Conservation (phyloP, 768 basidiomycete species). For the Mycena polygramma region DNA sequence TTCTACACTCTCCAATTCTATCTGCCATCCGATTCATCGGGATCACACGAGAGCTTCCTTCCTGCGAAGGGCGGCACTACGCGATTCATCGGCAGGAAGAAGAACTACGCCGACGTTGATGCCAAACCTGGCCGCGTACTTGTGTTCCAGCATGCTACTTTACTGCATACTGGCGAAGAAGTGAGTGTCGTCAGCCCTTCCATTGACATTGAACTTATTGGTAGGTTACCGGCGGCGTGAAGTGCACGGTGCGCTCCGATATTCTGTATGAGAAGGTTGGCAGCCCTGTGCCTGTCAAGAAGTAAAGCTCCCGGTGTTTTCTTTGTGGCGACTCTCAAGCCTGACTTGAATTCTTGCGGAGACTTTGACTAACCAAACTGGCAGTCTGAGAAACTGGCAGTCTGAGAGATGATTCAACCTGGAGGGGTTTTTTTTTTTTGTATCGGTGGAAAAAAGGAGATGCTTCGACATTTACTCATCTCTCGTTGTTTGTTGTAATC, state of each 20-base stretch:
- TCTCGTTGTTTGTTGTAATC: no score
- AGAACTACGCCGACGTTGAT: conserved; percentile 29
- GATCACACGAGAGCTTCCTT: conserved; percentile 28
- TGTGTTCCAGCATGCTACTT: conserved; percentile 28
- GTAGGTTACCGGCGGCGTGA: conserved; percentile 27
- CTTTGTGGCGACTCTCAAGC: no score
- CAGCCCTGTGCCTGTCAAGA: neutral
- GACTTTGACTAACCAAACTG: no score
- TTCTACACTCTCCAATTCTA: conserved; percentile 37
- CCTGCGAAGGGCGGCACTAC: conserved; percentile 32
- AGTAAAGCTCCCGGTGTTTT: no score
- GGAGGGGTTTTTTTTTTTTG: no score
- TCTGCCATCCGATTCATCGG: conserved; percentile 30
- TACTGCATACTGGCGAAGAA: conserved; percentile 34
- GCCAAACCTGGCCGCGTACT: conserved; percentile 31
- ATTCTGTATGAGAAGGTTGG: conserved; percentile 32
- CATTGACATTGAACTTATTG: neutral
- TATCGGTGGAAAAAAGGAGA: no score
- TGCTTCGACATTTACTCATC: no score
- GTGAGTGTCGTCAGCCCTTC: neutral
- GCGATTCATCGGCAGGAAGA: neutral
- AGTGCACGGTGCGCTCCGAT: conserved; percentile 29
- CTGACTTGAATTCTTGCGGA: no score
- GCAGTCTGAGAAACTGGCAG: no score
- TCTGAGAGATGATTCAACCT: no score